phyloP scores from a whole-genome alignment of 1,284 basidiomycete genomes.

The Ceratobasidium sp. region DNA sequence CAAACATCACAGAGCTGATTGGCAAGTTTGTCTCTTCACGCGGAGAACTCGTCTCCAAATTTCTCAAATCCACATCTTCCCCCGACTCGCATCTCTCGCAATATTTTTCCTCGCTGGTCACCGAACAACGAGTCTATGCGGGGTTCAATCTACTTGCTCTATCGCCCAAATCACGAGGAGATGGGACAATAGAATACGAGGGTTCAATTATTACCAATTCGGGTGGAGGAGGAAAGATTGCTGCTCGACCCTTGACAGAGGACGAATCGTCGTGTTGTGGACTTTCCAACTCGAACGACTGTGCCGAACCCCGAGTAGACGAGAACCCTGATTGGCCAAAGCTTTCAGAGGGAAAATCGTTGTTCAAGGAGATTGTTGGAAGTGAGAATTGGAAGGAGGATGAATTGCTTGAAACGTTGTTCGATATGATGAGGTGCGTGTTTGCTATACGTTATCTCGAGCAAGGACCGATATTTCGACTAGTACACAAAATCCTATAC shows the following conservation, averaged over 20 bases:
- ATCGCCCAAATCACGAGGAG: conserved; percentile 48
- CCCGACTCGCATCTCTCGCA: conserved; percentile 47
- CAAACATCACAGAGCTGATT: conserved; percentile 76
- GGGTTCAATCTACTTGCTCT: conserved; percentile 77
- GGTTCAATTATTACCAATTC: conserved; percentile 68
- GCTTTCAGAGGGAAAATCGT: conserved; percentile 62
- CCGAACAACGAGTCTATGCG: conserved; percentile 55
- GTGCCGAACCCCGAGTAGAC: neutral
- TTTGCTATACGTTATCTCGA: too few species aligned
- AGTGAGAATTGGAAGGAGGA: conserved; percentile 54
- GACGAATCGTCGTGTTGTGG: conserved; percentile 58
- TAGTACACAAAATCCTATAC: conserved; percentile 28
- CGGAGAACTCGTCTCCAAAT: conserved; percentile 66
- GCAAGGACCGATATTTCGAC: too few species aligned
- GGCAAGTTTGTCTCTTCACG: conserved; percentile 62
- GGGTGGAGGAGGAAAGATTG: conserved; percentile 67
- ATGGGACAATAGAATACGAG: conserved; percentile 57
- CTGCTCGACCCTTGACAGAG: conserved; percentile 58
- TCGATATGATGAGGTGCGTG: conserved; percentile 70
- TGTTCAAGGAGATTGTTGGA: conserved; percentile 56
- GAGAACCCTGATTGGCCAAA: conserved; percentile 64
- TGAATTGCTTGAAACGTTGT: conserved; percentile 63
- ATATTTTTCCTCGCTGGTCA: conserved; percentile 27
- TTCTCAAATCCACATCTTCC: conserved; percentile 58
- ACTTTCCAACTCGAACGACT: conserved; percentile 67